These are phyloP conservation scores for Hamamelis virginiana DNA, from an alignment of 164 flowering plant species.

Conservation along the genomic window DNA sequence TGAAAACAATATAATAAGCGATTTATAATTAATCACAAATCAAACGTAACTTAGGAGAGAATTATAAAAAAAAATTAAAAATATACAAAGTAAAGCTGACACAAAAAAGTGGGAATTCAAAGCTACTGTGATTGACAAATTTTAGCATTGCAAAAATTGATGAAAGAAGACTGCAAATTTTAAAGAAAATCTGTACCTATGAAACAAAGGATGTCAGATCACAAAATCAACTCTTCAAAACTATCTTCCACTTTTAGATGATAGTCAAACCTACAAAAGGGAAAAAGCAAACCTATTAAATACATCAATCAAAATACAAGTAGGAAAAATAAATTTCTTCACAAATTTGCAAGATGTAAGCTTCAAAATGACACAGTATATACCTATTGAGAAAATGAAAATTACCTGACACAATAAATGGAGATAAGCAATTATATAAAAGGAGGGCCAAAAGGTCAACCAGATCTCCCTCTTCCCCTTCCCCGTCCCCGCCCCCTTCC, in stretches of 20 bases:
- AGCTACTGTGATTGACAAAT: no score
- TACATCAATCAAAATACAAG: not conserved
- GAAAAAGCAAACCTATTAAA: not conserved
- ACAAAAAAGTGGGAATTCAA: no score
- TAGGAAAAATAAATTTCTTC: not conserved
- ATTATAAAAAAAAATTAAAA: no score
- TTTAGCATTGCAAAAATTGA: not conserved
- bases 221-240: not conserved
- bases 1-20: no score
- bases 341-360: not conserved
- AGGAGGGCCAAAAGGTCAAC: constrained; percentile 9
- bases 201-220: not conserved
- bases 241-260: not conserved
- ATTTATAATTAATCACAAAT: no score
- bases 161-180: not conserved
- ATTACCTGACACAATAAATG: constrained; percentile 4
- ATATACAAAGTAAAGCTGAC: no score
- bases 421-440: not conserved
- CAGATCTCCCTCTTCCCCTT: constrained; percentile 28
- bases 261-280: constrained; percentile 2
- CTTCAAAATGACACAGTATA: not conserved
- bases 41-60: no score
- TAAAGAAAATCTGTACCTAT: constrained; percentile 1
- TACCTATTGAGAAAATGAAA: not conserved
- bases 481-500: constrained; percentile 33